Percentiles rank a stretch among this genome's conserved stretches.
phyloP scores from a whole-genome alignment of 179 eudicot genomes.

The Beta macrorhiza region DNA sequence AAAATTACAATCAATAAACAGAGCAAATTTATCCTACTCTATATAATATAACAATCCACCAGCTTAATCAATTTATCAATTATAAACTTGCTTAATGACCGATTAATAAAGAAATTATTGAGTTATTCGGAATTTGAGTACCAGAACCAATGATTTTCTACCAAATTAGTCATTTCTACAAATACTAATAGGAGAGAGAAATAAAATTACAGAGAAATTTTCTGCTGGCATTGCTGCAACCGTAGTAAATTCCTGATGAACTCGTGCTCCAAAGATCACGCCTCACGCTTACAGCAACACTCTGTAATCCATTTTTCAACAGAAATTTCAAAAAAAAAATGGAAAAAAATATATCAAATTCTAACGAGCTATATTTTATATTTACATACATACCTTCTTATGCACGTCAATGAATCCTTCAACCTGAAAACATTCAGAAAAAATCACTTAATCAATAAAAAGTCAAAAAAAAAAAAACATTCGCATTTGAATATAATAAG shows the following conservation, averaged over 20 bases:
- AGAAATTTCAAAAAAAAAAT: background rate
- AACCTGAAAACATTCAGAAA: constrained; percentile 17
- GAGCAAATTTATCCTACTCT: background rate
- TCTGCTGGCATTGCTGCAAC: constrained; percentile 62
- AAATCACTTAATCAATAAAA: background rate
- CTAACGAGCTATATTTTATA: background rate
- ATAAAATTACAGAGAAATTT: constrained; percentile 41
- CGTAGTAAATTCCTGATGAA: constrained; percentile 52
- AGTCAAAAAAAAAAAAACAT: background rate
- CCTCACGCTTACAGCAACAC: constrained; percentile 33
- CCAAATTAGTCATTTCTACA: background rate
- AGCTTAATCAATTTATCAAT: background rate
- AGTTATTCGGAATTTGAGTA: constrained; percentile 1
- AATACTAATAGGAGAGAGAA: background rate
- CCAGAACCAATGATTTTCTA: background rate
- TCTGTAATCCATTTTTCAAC: constrained; percentile 26
- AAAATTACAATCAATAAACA: background rate
- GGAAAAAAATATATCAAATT: background rate
- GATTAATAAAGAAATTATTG: background rate
- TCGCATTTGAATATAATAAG: background rate
- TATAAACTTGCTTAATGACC: background rate
- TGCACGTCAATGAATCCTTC: constrained; percentile 5
- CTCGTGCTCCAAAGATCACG: constrained; percentile 63
- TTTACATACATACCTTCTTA: constrained; percentile 6
- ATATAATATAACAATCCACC: too few relatives aligned